Conservation (phyloP, 106 monocot genomes). For the Platanthera zijinensis region DNA sequence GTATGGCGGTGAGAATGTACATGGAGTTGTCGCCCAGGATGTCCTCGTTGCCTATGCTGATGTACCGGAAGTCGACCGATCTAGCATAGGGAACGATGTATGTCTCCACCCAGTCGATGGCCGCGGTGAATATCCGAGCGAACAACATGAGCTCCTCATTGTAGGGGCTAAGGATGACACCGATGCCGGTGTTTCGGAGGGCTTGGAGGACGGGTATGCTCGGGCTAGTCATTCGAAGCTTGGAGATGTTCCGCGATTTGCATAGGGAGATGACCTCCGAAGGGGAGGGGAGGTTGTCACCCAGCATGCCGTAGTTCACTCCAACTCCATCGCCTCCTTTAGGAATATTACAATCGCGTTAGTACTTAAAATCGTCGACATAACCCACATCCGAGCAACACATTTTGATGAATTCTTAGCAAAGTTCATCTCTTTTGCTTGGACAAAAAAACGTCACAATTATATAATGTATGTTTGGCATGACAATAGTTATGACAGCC, state of each 20-base stretch:
- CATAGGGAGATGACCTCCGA: constrained; percentile 6
- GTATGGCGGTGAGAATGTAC: constrained; percentile 9
- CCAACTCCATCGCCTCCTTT: constrained; percentile 21
- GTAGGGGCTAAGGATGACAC: constrained; percentile 24
- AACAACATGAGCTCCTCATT: constrained; percentile 12
- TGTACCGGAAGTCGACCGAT: constrained; percentile 18
- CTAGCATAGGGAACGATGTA: constrained; percentile 7
- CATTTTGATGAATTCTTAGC: too few relatives aligned
- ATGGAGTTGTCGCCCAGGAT: constrained; percentile 19
- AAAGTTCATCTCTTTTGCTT: too few relatives aligned
- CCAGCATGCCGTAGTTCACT: constrained; percentile 42
- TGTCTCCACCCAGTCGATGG: constrained; percentile 25
- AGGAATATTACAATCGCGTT: too few relatives aligned
- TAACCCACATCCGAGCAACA: too few relatives aligned
- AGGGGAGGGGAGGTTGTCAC: constrained; percentile 13
- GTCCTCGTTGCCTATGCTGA: constrained; percentile 48
- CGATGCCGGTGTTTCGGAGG: constrained; percentile 31
- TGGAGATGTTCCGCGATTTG: background rate
- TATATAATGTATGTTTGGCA: too few relatives aligned
- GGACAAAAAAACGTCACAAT: too few relatives aligned
- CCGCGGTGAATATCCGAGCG: constrained; percentile 16
- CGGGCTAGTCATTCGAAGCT: constrained; percentile 5
- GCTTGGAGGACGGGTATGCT: constrained; percentile 13
- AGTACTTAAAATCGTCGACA: too few relatives aligned
- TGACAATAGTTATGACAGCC: too few relatives aligned